Percentiles rank a stretch among this genome's conserved stretches.
Conservation (phyloP, 345 rosid species). For the Turnera subulata region DNA sequence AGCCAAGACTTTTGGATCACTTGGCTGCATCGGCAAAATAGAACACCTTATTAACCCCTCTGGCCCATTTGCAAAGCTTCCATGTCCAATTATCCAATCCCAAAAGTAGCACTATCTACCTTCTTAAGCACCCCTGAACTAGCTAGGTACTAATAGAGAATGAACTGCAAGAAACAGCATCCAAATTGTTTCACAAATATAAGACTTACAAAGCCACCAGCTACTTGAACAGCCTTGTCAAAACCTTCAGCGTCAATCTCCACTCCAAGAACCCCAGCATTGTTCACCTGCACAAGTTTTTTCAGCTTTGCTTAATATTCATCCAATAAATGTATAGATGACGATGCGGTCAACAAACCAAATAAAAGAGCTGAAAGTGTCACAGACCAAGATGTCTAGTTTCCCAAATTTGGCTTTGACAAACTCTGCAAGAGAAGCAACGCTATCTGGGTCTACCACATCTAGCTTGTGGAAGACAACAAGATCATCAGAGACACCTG, state of each 20-base stretch:
- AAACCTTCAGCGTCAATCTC: constrained; percentile 14
- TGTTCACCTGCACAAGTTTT: constrained; percentile 24
- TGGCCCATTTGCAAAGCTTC: too few species aligned
- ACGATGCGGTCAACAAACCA: too few species aligned
- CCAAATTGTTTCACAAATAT: too few species aligned
- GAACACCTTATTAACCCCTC: too few species aligned
- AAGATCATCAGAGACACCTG: constrained; percentile 6
- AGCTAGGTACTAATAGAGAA: too few species aligned
- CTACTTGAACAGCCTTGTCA: constrained; percentile 4
- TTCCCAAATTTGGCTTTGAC: constrained; percentile 27
- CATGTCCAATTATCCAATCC: too few species aligned
- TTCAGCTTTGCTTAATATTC: too few species aligned
- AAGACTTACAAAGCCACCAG: constrained; percentile 20
- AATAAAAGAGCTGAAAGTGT: neutral
- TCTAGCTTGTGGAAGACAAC: constrained; percentile 39
- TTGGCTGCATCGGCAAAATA: too few species aligned
- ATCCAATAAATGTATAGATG: too few species aligned
- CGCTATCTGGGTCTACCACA: constrained; percentile 25
- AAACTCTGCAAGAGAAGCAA: constrained; percentile 26
- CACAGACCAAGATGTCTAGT: constrained; percentile 38
- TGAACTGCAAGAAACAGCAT: too few species aligned
- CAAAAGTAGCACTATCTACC: too few species aligned
- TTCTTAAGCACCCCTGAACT: too few species aligned
- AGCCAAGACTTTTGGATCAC: constrained; percentile 1
- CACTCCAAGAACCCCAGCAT: constrained; percentile 24